Evolutionary conservation across 176 grass and related monocot species (phyloP), one percentile per base, ranked within the genome.

Genomic region (Cenchrus fungigraminus): DNA sequence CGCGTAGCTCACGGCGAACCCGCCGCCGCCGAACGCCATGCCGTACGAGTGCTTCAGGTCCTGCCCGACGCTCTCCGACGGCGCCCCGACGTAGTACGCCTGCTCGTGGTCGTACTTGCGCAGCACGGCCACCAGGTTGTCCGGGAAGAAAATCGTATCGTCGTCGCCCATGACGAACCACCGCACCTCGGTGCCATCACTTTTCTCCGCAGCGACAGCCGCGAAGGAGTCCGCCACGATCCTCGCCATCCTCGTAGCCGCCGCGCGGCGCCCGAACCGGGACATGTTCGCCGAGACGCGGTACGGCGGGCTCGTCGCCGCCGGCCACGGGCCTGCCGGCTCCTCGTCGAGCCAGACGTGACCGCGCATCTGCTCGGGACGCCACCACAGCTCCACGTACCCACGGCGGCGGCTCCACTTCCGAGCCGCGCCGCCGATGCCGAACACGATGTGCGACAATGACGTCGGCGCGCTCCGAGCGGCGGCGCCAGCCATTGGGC

Each of bases 111-210:
- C 90, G 78, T 98, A 98, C 86, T 95, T 98, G 68, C 86, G 68
- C 86, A 98, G 91, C 86, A 88, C 88, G 9, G 78, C 73, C 78
- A 92, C 86, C 25, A 98, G 86, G 84, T 98, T 98, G 43, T 98
- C 93, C 72, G 82, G 79, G 89, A 98, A 98, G 93, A 98, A 98
- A 31, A 98, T 80, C 9, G 95, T 98, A 91, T 98, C 95, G 85
- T 98, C 95, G 85, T 98, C 95, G 34, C 95, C 95, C 93, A 95
- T 95, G 65, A 95, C 91, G 79, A 95, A 95, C 95, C 95, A 98
- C 80, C 95, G 76, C 62, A 79, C 51, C 51, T 53, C 51, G 1
- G 77, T 85, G 44, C 13, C 80, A 52, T 50, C 9, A 6, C 2
- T 32, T 32, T 90, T 90, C 63, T 68, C 75, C 15, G 82, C 62